Evolutionary conservation across 1,139 yeast genomes (phyloP).

Genomic region (Yamadazyma taylorii): DNA sequence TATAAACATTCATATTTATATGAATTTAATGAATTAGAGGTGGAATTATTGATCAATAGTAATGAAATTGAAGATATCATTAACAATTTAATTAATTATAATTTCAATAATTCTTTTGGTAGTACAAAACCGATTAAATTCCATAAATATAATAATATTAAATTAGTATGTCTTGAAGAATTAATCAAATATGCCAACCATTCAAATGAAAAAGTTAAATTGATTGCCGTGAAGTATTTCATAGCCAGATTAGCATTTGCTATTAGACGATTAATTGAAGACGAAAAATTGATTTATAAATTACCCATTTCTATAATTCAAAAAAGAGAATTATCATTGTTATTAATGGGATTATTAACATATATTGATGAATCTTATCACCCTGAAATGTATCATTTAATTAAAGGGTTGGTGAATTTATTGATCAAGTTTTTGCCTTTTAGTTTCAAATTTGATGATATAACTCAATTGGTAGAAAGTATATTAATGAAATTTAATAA

Average conservation of each 20-base stretch:
- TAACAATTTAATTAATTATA: constrained; percentile 21
- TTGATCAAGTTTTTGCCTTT: constrained; percentile 29
- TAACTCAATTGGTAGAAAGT: not conserved
- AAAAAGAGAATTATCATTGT: constrained; percentile 29
- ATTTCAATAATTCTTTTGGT: constrained; percentile 33
- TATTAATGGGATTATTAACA: constrained; percentile 26
- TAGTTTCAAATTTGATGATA: constrained; percentile 18
- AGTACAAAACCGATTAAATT: constrained; percentile 28
- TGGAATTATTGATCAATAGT: constrained; percentile 12
- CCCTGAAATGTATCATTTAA: constrained; percentile 6
- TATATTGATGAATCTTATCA: constrained; percentile 5
- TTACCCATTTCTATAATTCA: constrained; percentile 41
- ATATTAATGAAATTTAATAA: constrained; percentile 1
- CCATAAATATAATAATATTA: constrained; percentile 25
- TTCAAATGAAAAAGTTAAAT: constrained; percentile 18
- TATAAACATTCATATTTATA: constrained; percentile 38
- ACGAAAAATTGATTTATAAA: constrained; percentile 26
- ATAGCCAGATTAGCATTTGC: constrained; percentile 33
- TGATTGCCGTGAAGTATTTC: constrained; percentile 24
- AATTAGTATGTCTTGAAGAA: constrained; percentile 34
- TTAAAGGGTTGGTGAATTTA: constrained; percentile 16
- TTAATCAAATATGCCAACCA: constrained; percentile 27
- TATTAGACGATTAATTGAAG: constrained; percentile 37
- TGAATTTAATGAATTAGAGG: constrained; percentile 31
- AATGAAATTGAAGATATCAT: constrained; percentile 13